Base-by-base conservation (phyloP, 2,329 filamentous ascomycete species). In the Blastomyces gilchristii region DNA sequence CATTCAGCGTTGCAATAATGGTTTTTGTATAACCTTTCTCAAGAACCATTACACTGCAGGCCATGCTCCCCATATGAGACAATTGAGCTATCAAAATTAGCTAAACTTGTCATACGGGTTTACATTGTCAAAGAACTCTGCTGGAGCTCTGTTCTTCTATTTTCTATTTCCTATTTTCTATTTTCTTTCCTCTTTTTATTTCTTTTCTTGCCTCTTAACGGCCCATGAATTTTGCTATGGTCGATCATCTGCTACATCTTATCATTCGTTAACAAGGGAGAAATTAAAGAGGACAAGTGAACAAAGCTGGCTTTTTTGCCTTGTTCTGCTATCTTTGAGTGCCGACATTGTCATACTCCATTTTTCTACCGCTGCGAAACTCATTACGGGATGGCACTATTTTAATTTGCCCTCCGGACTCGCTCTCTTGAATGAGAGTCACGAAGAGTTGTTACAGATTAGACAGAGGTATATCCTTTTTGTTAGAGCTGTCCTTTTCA, bases 1-100 rank as follows among this genome's bases (percentile, higher is more conserved):
- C 22, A 12, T 43, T 43, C 54, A 25, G 22, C 25, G 37, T 58
- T 58, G 39, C 37, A 43, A 58, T 58, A 58, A 58, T 58, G 54
- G 34, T 25, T 58, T 58, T 43, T 58, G 54, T 58, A 58, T 58
- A 39, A 58, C 28, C 50, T 22, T 53, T 8, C 34, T 34, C 7
- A 58, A 9, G n/a, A 25, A n/a, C 37, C 37, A 39, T 41, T 58
- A 58, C 34, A 52, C 49, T 31, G 28, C 49, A 25, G 22, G 22
- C 22, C 28, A 31, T 14, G 5, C 34, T 50, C 47, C 14, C 22
- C 25, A 31, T 52, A 31, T 52, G 49, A 52, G 49, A 52, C 49
- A 52, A 25, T 22, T 52, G 9, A 22, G 31, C 49, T 52, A 52
- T 52, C 49, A 52, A 31, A 52, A 31, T 18, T 31, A 50, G 47